Evolutionary conservation across 257 asterid species (phyloP).

Genomic region (Salvia splendens): DNA sequence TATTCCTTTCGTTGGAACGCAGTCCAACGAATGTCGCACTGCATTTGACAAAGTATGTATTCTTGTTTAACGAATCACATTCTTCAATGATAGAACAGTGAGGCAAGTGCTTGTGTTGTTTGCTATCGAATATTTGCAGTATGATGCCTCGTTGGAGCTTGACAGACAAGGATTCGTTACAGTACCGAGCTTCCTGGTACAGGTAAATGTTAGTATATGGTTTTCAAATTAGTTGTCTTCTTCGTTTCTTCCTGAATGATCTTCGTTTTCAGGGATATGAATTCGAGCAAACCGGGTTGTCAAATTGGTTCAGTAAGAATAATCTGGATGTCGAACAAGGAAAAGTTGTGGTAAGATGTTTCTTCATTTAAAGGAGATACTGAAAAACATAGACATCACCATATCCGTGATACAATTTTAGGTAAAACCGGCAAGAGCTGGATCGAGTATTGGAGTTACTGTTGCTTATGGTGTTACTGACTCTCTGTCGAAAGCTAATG

Average conservation of each 20-base stretch:
- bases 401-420: slow-evolving; percentile 42
- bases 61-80: slow-evolving; percentile 23
- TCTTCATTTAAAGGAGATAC: slow-evolving; percentile 24
- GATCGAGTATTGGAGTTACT: slow-evolving; percentile 88
- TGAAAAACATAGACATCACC: slow-evolving; percentile 5
- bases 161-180: slow-evolving; percentile 73
- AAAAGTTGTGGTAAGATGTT: slow-evolving; percentile 82
- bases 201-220: slow-evolving; percentile 43
- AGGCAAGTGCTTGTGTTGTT: too few relatives aligned
- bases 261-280: slow-evolving; percentile 54
- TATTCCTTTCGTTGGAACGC: slow-evolving; percentile 79
- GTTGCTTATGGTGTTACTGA: slow-evolving; percentile 91
- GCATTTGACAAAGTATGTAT: slow-evolving; percentile 79
- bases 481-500: slow-evolving; percentile 66
- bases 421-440: slow-evolving; percentile 93
- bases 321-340: slow-evolving; percentile 58
- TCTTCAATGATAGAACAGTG: slow-evolving; percentile 2
- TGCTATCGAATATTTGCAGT: slow-evolving; percentile 41
- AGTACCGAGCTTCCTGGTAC: slow-evolving; percentile 59
- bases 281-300: slow-evolving; percentile 51
- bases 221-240: slow-evolving; percentile 10
- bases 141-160: slow-evolving; percentile 83
- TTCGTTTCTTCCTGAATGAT: not conserved
- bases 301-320: slow-evolving; percentile 59
- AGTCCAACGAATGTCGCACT: slow-evolving; percentile 62